Base-by-base conservation (phyloP, 2,329 filamentous ascomycete genomes). In the Botryosphaeria dothidea region DNA sequence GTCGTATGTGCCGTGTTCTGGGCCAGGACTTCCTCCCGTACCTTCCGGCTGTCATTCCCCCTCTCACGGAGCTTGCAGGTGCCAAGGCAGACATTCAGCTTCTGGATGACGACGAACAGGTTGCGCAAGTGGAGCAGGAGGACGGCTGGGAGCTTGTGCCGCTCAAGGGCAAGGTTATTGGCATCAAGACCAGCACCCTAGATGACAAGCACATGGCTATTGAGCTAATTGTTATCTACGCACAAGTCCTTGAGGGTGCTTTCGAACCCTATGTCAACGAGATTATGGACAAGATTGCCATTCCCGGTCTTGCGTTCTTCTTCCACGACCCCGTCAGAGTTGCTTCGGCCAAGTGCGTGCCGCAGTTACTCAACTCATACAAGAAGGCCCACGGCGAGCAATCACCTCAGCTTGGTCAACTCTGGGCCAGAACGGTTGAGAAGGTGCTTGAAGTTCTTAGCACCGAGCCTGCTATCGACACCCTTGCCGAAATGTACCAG, bases 151-250 rank as follows among this genome's bases (percentile, higher is more conserved):
- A 99, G 78, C 85, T 99, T 70, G 93, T 99, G 17, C 95, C 95
- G 8, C 85, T 99, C 64, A 97, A 97, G 80, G 95, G 95, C 69
- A 98, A 98, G 83, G 92, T 97, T 79, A 97, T 99, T 73, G 95
- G 95, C 69, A 99, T 99, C 81, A 93, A 93, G 81, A 99, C 95
- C 7, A 97, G 92, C 77, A 92, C 91, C 9, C 89, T 99, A 78
- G 95, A 99, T 72, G 95, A 99, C 80, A 99, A 99, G 83, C 93
- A 98, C 78, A 97, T 97, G 86, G 95, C 95, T n/a, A 98, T 99
- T 69, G 95, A 99, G 80, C 88, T 99, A 62, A 90, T 99, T 67
- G 93, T 96, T 52, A 94, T 99, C 67, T 99, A 99, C 74, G 94
- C 95, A 1, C 93, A 97, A 76, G 93, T 97, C 27, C 85, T 99